Evolutionary conservation across 345 rosid species (phyloP).

Genomic region (Syzygium aromaticum): DNA sequence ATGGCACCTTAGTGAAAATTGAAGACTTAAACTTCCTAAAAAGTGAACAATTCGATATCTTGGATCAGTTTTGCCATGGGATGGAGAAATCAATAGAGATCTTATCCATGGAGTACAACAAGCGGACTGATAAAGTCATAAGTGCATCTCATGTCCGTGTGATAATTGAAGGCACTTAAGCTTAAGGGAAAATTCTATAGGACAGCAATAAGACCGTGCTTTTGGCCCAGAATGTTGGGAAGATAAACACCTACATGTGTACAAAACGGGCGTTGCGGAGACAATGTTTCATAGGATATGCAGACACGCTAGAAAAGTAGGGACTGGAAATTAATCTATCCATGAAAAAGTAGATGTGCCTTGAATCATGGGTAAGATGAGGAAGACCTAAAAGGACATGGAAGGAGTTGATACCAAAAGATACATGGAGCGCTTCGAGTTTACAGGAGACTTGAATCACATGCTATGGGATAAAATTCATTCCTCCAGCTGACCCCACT

Average conservation of each 20-base stretch:
- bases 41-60: neutral
- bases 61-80: neutral
- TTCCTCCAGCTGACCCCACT: neutral
- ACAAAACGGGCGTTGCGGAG: neutral
- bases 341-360: neutral
- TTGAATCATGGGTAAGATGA: neutral
- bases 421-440: neutral
- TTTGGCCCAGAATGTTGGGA: neutral
- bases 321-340: neutral
- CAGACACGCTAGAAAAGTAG: neutral
- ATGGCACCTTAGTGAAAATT: neutral
- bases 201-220: neutral
- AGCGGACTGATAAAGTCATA: neutral
- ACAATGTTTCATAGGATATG: neutral
- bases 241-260: neutral
- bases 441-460: neutral
- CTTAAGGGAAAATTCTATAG: neutral
- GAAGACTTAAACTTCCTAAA: neutral
- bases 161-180: neutral
- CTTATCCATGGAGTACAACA: neutral
- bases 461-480: neutral
- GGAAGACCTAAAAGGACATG: neutral
- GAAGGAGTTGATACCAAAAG: neutral
- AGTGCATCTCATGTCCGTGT: neutral
- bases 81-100: neutral